Evolutionary conservation across 2,329 filamentous ascomycete species (phyloP).

Genomic region (Metarhizium humberi): DNA sequence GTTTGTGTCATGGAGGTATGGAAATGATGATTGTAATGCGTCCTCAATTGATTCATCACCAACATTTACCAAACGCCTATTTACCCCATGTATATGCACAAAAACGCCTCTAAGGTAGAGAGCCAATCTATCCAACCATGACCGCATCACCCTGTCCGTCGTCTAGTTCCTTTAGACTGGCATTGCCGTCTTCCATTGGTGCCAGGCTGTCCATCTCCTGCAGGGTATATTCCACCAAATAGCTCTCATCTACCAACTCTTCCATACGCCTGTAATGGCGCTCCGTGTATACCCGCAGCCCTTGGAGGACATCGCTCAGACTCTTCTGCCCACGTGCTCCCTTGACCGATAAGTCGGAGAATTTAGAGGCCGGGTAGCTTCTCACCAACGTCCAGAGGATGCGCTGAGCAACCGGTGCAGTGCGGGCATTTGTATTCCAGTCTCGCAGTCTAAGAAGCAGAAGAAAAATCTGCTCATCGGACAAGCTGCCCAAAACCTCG

Average conservation of each 20-base stretch:
- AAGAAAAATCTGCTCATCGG: constrained; percentile 76
- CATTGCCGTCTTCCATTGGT: constrained; percentile 28
- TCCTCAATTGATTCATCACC: background rate
- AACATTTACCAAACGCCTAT: background rate
- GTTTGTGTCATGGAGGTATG: no score
- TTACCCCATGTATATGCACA: background rate
- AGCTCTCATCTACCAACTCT: constrained; percentile 88
- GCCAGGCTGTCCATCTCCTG: constrained; percentile 78
- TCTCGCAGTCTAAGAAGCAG: constrained; percentile 77
- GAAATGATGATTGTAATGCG: background rate
- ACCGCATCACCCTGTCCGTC: constrained; percentile 31
- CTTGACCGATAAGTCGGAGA: constrained; percentile 60
- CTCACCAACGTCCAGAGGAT: constrained; percentile 73
- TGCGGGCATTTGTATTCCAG: constrained; percentile 95
- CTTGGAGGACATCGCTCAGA: constrained; percentile 76
- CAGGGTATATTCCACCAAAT: constrained; percentile 85
- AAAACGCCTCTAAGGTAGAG: background rate
- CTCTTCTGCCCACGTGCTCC: constrained; percentile 51
- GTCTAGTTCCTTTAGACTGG: constrained; percentile 24
- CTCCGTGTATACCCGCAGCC: constrained; percentile 84
- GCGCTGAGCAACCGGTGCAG: constrained; percentile 74
- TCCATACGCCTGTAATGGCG: constrained; percentile 85
- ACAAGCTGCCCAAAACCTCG: constrained; percentile 67
- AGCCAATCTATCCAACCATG: constrained; percentile 24
- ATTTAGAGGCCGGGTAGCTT: constrained; percentile 68